These are phyloP conservation scores for Hawksworthiomyces lignivorus DNA, from an alignment of 2,329 filamentous ascomycete species.

Conservation along the genomic window DNA sequence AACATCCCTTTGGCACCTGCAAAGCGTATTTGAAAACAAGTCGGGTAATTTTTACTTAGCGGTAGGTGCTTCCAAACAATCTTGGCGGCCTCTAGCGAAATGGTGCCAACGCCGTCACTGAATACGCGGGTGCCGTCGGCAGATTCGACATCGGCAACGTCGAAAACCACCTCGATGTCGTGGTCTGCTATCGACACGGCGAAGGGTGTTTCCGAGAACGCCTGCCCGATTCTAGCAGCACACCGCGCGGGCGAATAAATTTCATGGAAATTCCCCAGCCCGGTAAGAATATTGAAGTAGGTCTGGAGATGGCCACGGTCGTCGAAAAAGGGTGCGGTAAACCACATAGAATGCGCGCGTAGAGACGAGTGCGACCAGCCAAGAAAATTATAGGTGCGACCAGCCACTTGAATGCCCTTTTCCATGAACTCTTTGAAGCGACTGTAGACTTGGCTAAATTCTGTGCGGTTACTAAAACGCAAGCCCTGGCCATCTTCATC, in stretches of 20 bases:
- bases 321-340: slow-evolving; percentile 39
- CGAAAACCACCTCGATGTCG: slow-evolving; percentile 22
- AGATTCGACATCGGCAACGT: slow-evolving; percentile 48
- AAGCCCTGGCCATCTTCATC: slow-evolving; percentile 66
- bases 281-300: slow-evolving; percentile 35
- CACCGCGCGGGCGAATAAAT: slow-evolving; percentile 48
- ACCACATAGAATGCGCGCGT: slow-evolving; percentile 63
- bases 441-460: slow-evolving; percentile 42
- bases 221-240: slow-evolving; percentile 54
- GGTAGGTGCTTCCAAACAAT: slow-evolving; percentile 53
- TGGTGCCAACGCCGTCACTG: slow-evolving; percentile 71
- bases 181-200: slow-evolving; percentile 43
- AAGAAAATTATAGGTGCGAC: slow-evolving; percentile 56
- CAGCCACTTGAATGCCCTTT: slow-evolving; percentile 55
- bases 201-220: slow-evolving; percentile 67
- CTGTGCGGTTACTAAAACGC: slow-evolving; percentile 45
- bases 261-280: slow-evolving; percentile 41
- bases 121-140: slow-evolving; percentile 49
- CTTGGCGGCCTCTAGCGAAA: slow-evolving; percentile 53
- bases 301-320: slow-evolving; percentile 25
- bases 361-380: slow-evolving; percentile 77
- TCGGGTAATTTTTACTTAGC: slow-evolving; percentile 41
- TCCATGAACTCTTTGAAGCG: slow-evolving; percentile 56
- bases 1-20: slow-evolving; percentile 74
- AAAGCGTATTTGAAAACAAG: slow-evolving; percentile 67